A percentile compares a stretch with the other conserved stretches of the same genome.
Conservation (phyloP, 768 basidiomycete species). For the Russula dissimulans region DNA sequence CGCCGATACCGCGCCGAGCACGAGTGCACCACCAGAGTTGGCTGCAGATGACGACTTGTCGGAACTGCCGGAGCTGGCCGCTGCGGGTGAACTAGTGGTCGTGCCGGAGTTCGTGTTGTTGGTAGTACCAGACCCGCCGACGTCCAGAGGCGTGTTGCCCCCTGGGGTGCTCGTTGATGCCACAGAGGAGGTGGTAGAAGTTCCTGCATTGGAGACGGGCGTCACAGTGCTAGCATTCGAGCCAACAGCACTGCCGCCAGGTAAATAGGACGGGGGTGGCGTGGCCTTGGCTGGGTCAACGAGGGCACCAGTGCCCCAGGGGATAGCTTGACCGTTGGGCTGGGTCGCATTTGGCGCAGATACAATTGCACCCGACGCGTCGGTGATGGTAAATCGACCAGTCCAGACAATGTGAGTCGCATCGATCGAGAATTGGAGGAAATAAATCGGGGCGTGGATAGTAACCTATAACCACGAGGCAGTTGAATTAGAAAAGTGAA, state of each 20-base stretch:
- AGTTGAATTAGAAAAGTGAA: neutral
- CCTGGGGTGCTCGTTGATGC: neutral
- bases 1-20: constrained; percentile 1
- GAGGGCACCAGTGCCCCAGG: constrained; percentile 62
- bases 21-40: neutral
- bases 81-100: neutral
- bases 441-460: constrained; percentile 62
- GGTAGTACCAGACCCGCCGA: neutral
- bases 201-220: neutral
- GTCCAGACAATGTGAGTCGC: constrained; percentile 49
- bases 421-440: constrained; percentile 60
- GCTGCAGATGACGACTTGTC: neutral
- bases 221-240: neutral
- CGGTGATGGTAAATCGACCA: constrained; percentile 66
- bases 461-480: constrained; percentile 37
- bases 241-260: neutral
- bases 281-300: constrained; percentile 32
- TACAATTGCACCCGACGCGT: constrained; percentile 34
- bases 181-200: neutral
- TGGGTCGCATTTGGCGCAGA: constrained; percentile 46
- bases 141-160: neutral
- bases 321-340: constrained; percentile 36
- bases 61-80: neutral
- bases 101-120: neutral
- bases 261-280: constrained; percentile 3